phyloP scores from a whole-genome alignment of 768 basidiomycete species.

The Tricholoma flavovirens region DNA sequence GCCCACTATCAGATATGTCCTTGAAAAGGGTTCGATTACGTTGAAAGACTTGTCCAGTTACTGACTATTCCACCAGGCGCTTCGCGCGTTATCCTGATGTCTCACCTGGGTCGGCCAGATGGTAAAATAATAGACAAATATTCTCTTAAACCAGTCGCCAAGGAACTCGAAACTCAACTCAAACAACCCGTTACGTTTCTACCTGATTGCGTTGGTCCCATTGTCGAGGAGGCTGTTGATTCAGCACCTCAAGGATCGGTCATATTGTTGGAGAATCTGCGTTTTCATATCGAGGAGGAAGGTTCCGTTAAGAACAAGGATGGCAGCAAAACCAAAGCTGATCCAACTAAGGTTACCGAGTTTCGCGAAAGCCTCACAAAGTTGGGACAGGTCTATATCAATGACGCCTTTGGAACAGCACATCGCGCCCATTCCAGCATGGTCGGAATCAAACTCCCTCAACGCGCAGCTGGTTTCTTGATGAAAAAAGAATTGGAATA shows the following conservation, averaged over 20 bases:
- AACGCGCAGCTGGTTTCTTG: slow-evolving; percentile 92
- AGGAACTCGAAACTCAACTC: slow-evolving; percentile 73
- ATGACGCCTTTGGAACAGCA: slow-evolving; percentile 98
- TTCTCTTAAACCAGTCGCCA: slow-evolving; percentile 83
- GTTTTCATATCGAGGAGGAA: slow-evolving; percentile 98
- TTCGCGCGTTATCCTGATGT: slow-evolving; percentile 86
- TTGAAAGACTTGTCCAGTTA: slow-evolving; percentile 4
- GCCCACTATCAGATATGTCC: slow-evolving; percentile 91
- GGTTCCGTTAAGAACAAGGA: slow-evolving; percentile 91
- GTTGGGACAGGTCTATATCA: slow-evolving; percentile 95
- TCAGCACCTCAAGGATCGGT: slow-evolving; percentile 59
- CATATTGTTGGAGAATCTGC: slow-evolving; percentile 93
- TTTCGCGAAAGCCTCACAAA: slow-evolving; percentile 87
- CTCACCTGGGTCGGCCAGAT: slow-evolving; percentile 95
- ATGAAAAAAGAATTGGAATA: slow-evolving; percentile 99
- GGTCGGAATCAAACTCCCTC: slow-evolving; percentile 91
- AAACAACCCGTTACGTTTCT: slow-evolving; percentile 74
- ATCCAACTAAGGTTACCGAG: slow-evolving; percentile 67
- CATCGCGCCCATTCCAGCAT: slow-evolving; percentile 98
- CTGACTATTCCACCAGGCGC: slow-evolving; percentile 48
- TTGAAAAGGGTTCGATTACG: slow-evolving; percentile 60
- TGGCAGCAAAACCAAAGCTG: slow-evolving; percentile 92
- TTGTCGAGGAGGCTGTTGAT: slow-evolving; percentile 75
- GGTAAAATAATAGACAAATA: slow-evolving; percentile 86
- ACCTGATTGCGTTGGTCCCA: slow-evolving; percentile 78